phyloP scores from a whole-genome alignment of 2,329 filamentous ascomycete species.

The Talaromyces sp. region DNA sequence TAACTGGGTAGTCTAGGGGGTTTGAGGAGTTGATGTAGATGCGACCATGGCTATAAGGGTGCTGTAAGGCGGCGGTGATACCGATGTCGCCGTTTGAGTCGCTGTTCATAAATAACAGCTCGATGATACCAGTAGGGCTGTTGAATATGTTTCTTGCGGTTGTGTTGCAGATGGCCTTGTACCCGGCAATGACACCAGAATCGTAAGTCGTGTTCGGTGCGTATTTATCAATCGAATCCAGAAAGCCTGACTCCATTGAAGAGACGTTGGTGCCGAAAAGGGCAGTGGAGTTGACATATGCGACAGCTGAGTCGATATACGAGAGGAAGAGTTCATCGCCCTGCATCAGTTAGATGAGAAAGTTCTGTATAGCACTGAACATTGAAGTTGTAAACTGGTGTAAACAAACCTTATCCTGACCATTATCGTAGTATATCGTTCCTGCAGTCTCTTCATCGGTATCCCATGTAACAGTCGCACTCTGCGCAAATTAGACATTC shows the following conservation, averaged over 20 bases:
- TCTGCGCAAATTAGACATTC: constrained; percentile 24
- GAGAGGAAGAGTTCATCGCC: constrained; percentile 29
- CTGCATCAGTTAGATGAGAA: constrained; percentile 15
- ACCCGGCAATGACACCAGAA: constrained; percentile 27
- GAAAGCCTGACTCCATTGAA: constrained; percentile 17
- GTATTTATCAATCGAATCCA: constrained; percentile 18
- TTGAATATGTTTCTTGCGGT: constrained; percentile 28
- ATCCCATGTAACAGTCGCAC: constrained; percentile 33
- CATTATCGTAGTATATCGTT: constrained; percentile 30
- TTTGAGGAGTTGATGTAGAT: constrained; percentile 35
- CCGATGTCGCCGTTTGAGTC: constrained; percentile 30
- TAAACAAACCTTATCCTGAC: constrained; percentile 28
- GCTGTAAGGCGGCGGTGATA: constrained; percentile 32
- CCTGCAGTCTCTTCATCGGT: constrained; percentile 34
- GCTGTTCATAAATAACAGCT: constrained; percentile 34
- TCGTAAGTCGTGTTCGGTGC: constrained; percentile 29
- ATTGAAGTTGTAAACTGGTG: background rate
- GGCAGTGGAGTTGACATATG: constrained; percentile 29
- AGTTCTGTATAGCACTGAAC: no score
- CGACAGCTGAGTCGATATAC: constrained; percentile 32
- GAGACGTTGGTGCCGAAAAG: constrained; percentile 22
- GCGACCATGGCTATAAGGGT: constrained; percentile 34
- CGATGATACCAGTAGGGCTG: constrained; percentile 28
- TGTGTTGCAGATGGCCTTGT: constrained; percentile 32
- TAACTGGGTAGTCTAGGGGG: constrained; percentile 32